Conservation (phyloP, 495 filamentous ascomycete genomes). For the Bathelium albidoporum region DNA sequence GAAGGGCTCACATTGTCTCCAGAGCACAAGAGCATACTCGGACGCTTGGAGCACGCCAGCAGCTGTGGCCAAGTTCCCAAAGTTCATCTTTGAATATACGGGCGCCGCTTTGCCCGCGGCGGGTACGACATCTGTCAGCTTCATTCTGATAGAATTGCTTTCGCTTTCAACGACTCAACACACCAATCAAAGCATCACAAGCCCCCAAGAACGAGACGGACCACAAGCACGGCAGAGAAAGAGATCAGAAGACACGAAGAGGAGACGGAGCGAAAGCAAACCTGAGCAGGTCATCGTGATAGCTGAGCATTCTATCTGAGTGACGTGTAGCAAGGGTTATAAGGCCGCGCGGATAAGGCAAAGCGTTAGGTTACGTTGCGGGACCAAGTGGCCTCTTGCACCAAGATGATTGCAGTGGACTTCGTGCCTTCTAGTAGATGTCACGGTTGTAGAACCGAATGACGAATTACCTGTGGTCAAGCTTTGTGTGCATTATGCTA, state of each 20-base stretch:
- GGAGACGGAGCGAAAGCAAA: not conserved
- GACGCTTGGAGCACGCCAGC: not conserved
- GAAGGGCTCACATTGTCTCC: not conserved
- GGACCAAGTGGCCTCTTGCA: not conserved
- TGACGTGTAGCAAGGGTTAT: not conserved
- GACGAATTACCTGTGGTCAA: too few species aligned
- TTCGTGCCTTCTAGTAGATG: too few species aligned
- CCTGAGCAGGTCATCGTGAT: not conserved
- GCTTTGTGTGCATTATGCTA: too few species aligned
- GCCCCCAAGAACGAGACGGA: not conserved
- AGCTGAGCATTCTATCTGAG: not conserved
- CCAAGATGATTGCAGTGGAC: not conserved
- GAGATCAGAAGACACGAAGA: not conserved
- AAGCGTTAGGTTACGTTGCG: not conserved
- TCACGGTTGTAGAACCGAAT: too few species aligned
- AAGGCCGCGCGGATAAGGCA: not conserved
- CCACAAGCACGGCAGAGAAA: too few species aligned
- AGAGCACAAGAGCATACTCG: not conserved
- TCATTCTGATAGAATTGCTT: not conserved
- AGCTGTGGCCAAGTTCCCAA: not conserved
- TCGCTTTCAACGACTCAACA: not conserved
- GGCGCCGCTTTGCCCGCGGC: not conserved
- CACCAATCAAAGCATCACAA: not conserved
- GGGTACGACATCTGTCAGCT: not conserved
- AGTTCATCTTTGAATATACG: not conserved